Evolutionary conservation across 106 monocot genomes (phyloP).

Genomic region (Acanthochlamys bracteata): DNA sequence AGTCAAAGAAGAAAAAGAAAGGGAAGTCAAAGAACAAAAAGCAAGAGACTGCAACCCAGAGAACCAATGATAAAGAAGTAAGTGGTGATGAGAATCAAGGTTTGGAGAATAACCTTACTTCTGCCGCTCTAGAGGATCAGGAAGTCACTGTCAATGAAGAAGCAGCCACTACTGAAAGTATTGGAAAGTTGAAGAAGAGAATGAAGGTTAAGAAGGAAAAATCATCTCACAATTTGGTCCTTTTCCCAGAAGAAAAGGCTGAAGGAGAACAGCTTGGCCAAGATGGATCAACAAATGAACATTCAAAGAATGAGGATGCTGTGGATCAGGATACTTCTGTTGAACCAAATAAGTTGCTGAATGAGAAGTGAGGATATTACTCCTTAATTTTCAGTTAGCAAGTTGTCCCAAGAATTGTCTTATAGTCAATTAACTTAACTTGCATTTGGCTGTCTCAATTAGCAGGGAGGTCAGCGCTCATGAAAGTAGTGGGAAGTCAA

Average conservation of each 20-base stretch:
- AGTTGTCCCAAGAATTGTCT: too few relatives aligned
- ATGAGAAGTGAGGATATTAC: constrained; percentile 20
- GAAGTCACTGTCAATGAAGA: neutral
- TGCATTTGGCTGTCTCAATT: neutral
- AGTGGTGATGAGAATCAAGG: neutral
- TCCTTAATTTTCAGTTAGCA: too few relatives aligned
- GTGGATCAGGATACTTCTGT: constrained; percentile 6
- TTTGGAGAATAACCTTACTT: neutral
- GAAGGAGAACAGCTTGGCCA: constrained; percentile 7
- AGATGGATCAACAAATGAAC: constrained; percentile 1
- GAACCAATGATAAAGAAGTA: neutral
- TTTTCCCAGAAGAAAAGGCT: constrained; percentile 5
- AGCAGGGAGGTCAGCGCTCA: neutral
- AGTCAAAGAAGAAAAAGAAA: constrained; percentile 41
- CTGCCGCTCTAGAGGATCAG: too few relatives aligned
- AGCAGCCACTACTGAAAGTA: constrained; percentile 12
- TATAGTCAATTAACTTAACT: too few relatives aligned
- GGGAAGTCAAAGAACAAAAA: constrained; percentile 12
- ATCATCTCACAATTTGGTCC: constrained; percentile 7
- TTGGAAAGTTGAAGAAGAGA: constrained; percentile 23
- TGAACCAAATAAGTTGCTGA: constrained; percentile 12
- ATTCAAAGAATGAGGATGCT: neutral
- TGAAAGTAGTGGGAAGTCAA: constrained; percentile 18
- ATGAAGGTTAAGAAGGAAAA: constrained; percentile 30
- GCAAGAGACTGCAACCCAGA: too few relatives aligned